These are phyloP conservation scores for Ashbya aceris DNA, from an alignment of 1,139 yeast species.

Conservation along the genomic window DNA sequence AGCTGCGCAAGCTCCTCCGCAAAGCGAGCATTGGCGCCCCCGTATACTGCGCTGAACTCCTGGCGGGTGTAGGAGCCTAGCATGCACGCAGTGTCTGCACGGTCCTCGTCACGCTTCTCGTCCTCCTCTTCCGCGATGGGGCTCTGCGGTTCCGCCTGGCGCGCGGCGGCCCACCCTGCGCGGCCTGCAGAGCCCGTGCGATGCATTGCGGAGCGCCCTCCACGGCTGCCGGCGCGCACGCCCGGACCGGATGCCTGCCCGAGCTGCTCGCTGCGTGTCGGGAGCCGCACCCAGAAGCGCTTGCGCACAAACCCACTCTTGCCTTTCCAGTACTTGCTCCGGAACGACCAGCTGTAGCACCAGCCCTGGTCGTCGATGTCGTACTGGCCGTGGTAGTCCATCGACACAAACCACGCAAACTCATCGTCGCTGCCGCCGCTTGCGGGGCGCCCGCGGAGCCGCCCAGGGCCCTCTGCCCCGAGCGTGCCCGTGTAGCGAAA, in stretches of 20 bases:
- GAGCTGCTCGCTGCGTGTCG: constrained; percentile 4
- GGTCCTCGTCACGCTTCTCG: background rate
- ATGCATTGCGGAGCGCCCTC: background rate
- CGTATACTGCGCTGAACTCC: background rate
- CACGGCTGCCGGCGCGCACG: background rate
- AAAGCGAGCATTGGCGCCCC: background rate
- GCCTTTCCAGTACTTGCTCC: constrained; percentile 50
- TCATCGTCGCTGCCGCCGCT: constrained; percentile 31
- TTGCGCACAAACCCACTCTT: constrained; percentile 47
- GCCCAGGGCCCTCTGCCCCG: background rate
- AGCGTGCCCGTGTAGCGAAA: background rate
- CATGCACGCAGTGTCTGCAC: background rate
- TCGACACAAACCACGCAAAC: constrained; percentile 60
- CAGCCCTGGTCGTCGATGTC: constrained; percentile 66
- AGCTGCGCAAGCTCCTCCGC: constrained; percentile 2
- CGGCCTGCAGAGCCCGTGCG: background rate
- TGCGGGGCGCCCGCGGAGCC: background rate
- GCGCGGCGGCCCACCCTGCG: background rate
- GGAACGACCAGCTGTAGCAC: constrained; percentile 48
- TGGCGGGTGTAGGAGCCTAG: background rate
- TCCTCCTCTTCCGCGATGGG: background rate
- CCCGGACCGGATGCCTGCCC: background rate
- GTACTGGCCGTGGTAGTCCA: constrained; percentile 38
- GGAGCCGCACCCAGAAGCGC: constrained; percentile 49
- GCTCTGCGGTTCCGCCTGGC: background rate